Evolutionary conservation across 78 protist species (phyloP), one percentile per base, ranked within the genome.

Genomic region (Emiliania huxleyi): DNA sequence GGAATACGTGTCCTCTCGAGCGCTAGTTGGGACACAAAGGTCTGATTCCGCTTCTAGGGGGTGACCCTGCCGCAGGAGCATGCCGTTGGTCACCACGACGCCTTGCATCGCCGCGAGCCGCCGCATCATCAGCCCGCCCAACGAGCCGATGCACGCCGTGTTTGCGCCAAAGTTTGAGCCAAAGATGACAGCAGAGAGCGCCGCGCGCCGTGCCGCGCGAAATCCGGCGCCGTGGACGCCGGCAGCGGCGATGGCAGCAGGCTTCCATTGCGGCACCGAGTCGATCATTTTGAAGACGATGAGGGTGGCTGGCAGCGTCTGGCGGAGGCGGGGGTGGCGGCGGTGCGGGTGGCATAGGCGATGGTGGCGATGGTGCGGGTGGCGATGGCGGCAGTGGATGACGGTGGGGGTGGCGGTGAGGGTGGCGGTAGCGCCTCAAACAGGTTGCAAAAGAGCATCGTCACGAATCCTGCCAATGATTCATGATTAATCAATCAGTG

Each of bases 201-300:
- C 81, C 33, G 81, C 81, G 81, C 81, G 81, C 40, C 81, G 81
- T 12, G 81, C 81, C 40, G 11, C 81, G 15, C 81, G 37, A 12
- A 15, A 71, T 4, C 3, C 3, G 38, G n/a, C n/a, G 75, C 18
- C 18, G 75, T 29, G 75, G 37, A 40, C 81, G 81, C 81, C 81
- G 21, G 81, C 37, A 40, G 81, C 81, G 23, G 81, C 81, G 42
- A 71, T 71, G 81, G 81, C 81, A 6, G 35, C 81, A 40, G 81
- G 81, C n/a, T 21, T 1, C 81, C 81, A 71, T 40, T 2, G 1
- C 40, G 81, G 81, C 33, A 71, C 81, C 1, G 81, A 71, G 42
- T 71, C 81, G 81, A 71, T 71, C 81, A 71, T 71, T 40, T 71
- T 71, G 81, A 71, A 71, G 81, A 71, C 81, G 42, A 71, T 71